These are phyloP conservation scores for Gossypium mustelinum DNA, from an alignment of 345 rosid genomes.

Conservation along the genomic window DNA sequence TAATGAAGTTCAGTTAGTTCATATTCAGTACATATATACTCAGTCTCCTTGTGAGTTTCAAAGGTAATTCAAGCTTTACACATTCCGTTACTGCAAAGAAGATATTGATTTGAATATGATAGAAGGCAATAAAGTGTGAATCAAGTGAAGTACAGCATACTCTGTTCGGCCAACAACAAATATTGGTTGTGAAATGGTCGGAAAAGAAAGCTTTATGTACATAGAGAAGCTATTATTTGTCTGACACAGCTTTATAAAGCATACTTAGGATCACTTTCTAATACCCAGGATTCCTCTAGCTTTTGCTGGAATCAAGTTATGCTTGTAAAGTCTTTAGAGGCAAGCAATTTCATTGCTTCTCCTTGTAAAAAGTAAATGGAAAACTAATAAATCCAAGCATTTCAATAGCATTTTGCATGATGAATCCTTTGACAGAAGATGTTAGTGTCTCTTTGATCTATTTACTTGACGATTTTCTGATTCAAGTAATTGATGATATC, in stretches of 20 bases:
- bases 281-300: slow-evolving; percentile 9
- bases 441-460: not conserved
- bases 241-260: slow-evolving; percentile 15
- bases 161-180: slow-evolving; percentile 18
- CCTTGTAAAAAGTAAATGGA: slow-evolving; percentile 15
- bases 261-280: slow-evolving; percentile 10
- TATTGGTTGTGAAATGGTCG: slow-evolving; percentile 16
- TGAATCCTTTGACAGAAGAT: not conserved
- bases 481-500: slow-evolving; percentile 30
- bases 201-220: slow-evolving; percentile 18
- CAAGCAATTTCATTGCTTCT: slow-evolving; percentile 17
- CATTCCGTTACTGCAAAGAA: not conserved
- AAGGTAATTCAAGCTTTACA: not conserved
- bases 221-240: slow-evolving; percentile 23
- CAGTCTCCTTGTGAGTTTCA: not conserved
- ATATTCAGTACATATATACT: slow-evolving; percentile 19
- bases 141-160: not conserved
- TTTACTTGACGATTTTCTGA: slow-evolving; percentile 1
- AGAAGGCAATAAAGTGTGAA: slow-evolving; percentile 9
- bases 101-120: not conserved
- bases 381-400: slow-evolving; percentile 18
- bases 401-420: slow-evolving; percentile 3
- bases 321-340: slow-evolving; percentile 2
- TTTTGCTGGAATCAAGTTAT: slow-evolving; percentile 24
- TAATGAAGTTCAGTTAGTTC: slow-evolving; percentile 2